Percentiles rank a stretch among this genome's conserved stretches.
Evolutionary conservation across 129 eudicot genomes (phyloP).

Genomic region (Sambucus nigra): DNA sequence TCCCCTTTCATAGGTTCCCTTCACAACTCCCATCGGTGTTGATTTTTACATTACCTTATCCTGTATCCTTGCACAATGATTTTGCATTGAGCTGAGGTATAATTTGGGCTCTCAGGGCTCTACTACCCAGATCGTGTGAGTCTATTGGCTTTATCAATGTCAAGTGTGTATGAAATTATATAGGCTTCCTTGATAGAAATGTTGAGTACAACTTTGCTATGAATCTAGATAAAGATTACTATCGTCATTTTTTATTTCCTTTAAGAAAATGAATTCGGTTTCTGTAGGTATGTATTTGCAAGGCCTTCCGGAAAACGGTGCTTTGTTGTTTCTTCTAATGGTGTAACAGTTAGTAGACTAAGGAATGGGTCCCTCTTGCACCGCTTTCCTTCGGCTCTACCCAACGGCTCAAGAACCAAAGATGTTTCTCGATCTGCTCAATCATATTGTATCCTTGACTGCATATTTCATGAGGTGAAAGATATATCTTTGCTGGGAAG

Average conservation of each 20-base stretch:
- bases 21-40: too few species aligned
- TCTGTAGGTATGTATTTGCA: conserved; percentile 72
- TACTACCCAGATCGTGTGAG: neutral
- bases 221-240: neutral
- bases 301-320: conserved; percentile 94
- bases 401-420: conserved; percentile 61
- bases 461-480: conserved; percentile 84
- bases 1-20: too few species aligned
- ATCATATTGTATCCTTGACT: conserved; percentile 82
- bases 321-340: conserved; percentile 87
- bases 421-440: conserved; percentile 53
- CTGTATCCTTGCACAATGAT: neutral
- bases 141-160: neutral
- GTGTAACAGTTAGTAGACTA: conserved; percentile 75
- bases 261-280: conserved; percentile 3
- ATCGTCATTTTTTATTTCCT: neutral
- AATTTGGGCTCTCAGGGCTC: neutral
- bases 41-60: too few species aligned
- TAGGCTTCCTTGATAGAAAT: neutral
- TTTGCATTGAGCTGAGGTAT: too few species aligned
- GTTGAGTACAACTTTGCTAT: neutral
- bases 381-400: conserved; percentile 82
- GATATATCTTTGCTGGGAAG: neutral
- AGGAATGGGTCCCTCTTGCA: conserved; percentile 82
- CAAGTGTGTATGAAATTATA: neutral